phyloP scores from a whole-genome alignment of 192 early-diverging fungal genomes.

The Rhizophagus prolifer region DNA sequence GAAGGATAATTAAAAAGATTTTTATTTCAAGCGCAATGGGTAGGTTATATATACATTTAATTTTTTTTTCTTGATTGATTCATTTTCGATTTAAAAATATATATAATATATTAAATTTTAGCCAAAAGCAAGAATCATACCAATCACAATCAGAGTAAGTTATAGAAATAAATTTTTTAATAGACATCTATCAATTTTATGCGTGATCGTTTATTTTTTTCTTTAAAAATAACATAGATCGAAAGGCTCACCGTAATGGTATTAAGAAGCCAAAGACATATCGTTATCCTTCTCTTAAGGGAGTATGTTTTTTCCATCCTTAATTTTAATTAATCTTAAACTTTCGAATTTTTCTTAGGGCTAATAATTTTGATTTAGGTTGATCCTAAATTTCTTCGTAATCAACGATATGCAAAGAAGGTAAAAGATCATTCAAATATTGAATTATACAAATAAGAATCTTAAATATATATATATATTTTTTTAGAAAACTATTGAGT shows the following conservation, averaged over 20 bases:
- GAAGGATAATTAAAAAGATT: not conserved
- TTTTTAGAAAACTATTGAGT: not conserved
- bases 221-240: constrained; percentile 47
- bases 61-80: not conserved
- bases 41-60: not conserved
- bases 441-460: not conserved
- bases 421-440: constrained; percentile 26
- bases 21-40: not conserved
- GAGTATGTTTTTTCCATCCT: constrained; percentile 73
- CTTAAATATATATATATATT: not conserved
- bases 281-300: constrained; percentile 89
- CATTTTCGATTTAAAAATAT: not conserved
- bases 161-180: not conserved
- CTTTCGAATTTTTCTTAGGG: not conserved
- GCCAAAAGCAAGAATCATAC: constrained; percentile 99
- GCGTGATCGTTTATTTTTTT: not conserved
- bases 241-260: constrained; percentile 99
- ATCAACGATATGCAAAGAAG: constrained; percentile 91
- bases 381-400: constrained; percentile 88
- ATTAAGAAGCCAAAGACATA: constrained; percentile 95
- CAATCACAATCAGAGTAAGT: constrained; percentile 99
- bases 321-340: not conserved
- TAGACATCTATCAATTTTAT: constrained; percentile 10
- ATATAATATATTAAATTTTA: constrained; percentile 40
- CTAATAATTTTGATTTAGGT: constrained; percentile 3